Evolutionary conservation across 2,329 filamentous ascomycete species (phyloP), one percentile per base, ranked within the genome.

Genomic region (Cyphellophora attinorum): DNA sequence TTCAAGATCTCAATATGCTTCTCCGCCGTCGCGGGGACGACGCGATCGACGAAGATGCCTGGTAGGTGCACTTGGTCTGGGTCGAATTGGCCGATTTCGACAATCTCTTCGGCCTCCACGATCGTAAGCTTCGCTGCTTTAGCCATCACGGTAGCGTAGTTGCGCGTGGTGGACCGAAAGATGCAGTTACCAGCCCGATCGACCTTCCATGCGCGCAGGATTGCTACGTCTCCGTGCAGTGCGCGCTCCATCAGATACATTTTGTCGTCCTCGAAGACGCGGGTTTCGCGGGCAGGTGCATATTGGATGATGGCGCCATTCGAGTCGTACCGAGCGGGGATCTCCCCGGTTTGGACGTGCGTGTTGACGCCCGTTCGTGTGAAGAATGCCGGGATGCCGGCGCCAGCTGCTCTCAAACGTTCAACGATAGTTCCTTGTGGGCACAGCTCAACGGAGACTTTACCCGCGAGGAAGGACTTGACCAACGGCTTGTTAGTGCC

Each of bases 351-450:
- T 31, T 61, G 54, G 8, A 60, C 53, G 19, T 43, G 66, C 68
- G 51, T 63, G 75, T 73, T 69, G 16, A 72, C 74, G 34, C 76
- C 83, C 1, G 83, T 85, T 0, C 81, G 77, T 0, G 84, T 88
- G 52, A 78, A 91, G 54, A 91, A 95, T 18, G 88, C 88, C 11
- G 88, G 88, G 47, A 95, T 81, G 16, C 88, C 88, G 48, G 84
- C 85, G 45, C 88, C 88, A 40, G 85, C 88, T 13, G 85, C 79
- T 28, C 86, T 76, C 59, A 86, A 88, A 39, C 88, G 76, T 65
- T 95, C 88, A 15, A 86, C 88, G 27, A 95, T 70, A 6, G 88
- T 95, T 40, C 88, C 88, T 60, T 95, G 88, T 0, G 88, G 88
- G 3, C 84, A 93, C 46, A 95, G 75, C 63, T 95, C 88, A 29